phyloP scores from a whole-genome alignment of 257 asterid species.

The Solanum neorickii region DNA sequence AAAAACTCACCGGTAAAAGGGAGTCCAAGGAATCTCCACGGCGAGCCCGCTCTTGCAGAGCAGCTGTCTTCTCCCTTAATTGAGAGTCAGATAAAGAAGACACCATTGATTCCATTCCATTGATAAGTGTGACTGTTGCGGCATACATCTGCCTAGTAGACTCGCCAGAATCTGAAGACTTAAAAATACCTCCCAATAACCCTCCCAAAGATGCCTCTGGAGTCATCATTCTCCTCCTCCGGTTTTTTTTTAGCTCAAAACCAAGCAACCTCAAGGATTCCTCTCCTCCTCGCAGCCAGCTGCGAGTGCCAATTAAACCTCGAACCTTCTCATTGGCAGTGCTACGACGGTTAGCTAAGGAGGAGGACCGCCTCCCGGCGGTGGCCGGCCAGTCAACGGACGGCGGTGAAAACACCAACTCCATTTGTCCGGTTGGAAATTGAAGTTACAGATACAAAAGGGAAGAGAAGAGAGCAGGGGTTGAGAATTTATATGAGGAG shows the following conservation, averaged over 20 bases:
- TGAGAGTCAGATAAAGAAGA: slow-evolving; percentile 73
- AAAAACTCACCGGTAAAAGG: slow-evolving; percentile 62
- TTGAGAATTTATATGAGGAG: background rate
- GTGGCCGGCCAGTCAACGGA: background rate
- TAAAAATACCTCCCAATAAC: slow-evolving; percentile 76
- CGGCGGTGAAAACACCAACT: background rate
- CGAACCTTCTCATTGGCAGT: background rate
- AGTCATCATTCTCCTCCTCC: slow-evolving; percentile 7
- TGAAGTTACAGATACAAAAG: background rate
- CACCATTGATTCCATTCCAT: slow-evolving; percentile 56
- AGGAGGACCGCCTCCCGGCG: background rate
- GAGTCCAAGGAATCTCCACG: slow-evolving; percentile 69
- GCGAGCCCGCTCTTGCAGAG: slow-evolving; percentile 55
- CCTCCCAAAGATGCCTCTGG: slow-evolving; percentile 72
- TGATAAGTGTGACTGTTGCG: slow-evolving; percentile 44
- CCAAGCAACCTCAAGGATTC: background rate
- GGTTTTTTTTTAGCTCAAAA: background rate
- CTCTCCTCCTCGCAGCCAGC: background rate
- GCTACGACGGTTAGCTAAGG: background rate
- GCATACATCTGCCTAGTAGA: slow-evolving; percentile 65
- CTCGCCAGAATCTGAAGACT: slow-evolving; percentile 64
- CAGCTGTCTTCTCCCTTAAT: slow-evolving; percentile 60
- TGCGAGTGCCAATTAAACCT: background rate
- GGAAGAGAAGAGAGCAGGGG: background rate
- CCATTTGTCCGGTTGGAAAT: background rate